A percentile compares a stretch with the other conserved stretches of the same genome.
Conservation (phyloP, 306 rosid genomes). For the Sechiopsis laciniata region DNA sequence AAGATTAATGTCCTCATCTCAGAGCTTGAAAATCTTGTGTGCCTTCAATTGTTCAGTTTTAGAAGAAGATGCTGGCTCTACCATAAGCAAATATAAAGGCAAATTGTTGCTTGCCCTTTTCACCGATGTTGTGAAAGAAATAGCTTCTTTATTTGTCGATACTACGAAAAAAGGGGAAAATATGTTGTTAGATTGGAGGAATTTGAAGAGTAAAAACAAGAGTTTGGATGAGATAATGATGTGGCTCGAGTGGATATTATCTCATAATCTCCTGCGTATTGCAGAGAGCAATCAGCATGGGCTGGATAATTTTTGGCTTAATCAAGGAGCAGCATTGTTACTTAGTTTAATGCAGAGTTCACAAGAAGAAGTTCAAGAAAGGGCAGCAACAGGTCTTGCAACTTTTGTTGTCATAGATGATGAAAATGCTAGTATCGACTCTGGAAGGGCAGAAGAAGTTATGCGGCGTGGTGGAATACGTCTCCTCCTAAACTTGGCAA, state of each 20-base stretch:
- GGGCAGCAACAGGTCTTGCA: slow-evolving; percentile 99
- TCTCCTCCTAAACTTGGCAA: slow-evolving; percentile 81
- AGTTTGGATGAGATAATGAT: slow-evolving; percentile 68
- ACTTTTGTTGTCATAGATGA: slow-evolving; percentile 98
- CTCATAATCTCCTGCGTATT: slow-evolving; percentile 88
- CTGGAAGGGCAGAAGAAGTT: slow-evolving; percentile 93
- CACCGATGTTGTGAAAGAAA: slow-evolving; percentile 73
- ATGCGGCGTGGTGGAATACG: slow-evolving; percentile 95
- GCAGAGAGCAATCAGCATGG: slow-evolving; percentile 96
- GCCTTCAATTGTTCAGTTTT: slow-evolving; percentile 83
- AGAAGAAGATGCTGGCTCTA: slow-evolving; percentile 63
- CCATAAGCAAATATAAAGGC: slow-evolving; percentile 60
- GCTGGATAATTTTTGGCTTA: slow-evolving; percentile 82
- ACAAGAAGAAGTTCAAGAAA: slow-evolving; percentile 97
- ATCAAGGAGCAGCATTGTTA: slow-evolving; percentile 84
- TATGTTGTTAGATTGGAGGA: slow-evolving; percentile 86
- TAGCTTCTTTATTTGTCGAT: slow-evolving; percentile 67
- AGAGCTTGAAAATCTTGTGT: slow-evolving; percentile 67
- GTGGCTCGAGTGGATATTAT: slow-evolving; percentile 98
- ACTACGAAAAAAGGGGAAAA: slow-evolving; percentile 54
- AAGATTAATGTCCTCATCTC: slow-evolving; percentile 64
- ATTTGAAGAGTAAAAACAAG: slow-evolving; percentile 47
- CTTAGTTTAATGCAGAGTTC: slow-evolving; percentile 94
- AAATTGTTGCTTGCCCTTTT: slow-evolving; percentile 71
- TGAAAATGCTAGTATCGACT: slow-evolving; percentile 89